phyloP scores from a whole-genome alignment of 1,284 basidiomycete species.

The Blastosporella zonata region DNA sequence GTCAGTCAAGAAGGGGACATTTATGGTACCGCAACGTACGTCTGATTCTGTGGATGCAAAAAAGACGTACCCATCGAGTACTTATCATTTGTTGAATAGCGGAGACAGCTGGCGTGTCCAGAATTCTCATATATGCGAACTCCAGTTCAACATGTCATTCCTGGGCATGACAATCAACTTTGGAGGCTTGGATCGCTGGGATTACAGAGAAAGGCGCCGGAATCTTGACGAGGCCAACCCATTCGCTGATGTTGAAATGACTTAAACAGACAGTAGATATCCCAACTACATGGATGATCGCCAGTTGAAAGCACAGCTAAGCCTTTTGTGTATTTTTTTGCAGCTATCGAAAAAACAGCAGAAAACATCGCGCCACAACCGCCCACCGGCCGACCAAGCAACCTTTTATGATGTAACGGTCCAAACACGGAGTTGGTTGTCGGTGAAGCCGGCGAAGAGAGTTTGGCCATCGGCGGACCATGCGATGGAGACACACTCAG shows the following conservation, averaged over 20 bases:
- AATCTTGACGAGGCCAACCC: constrained; percentile 53
- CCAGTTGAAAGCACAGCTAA: constrained; percentile 14
- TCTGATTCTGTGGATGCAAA: constrained; percentile 12
- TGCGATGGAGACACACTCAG: constrained; percentile 96
- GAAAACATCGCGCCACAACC: constrained; percentile 19
- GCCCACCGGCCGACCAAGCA: constrained; percentile 25
- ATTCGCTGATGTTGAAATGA: constrained; percentile 9
- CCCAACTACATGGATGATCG: neutral
- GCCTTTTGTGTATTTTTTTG: constrained; percentile 36
- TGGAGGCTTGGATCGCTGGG: constrained; percentile 72
- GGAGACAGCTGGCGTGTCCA: constrained; percentile 78
- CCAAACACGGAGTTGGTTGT: constrained; percentile 92
- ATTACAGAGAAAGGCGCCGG: constrained; percentile 55
- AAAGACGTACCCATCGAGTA: neutral
- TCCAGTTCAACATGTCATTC: constrained; percentile 64
- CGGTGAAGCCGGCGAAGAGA: constrained; percentile 93
- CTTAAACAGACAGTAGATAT: neutral
- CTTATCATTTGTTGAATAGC: too few species aligned
- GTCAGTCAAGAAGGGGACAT: constrained; percentile 57
- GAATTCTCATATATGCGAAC: constrained; percentile 64
- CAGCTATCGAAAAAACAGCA: constrained; percentile 29
- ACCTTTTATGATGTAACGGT: constrained; percentile 72
- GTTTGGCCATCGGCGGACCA: constrained; percentile 99
- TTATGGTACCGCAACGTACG: constrained; percentile 75
- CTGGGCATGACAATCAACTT: constrained; percentile 72